These are phyloP conservation scores for Dactylonectria macrodidyma DNA, from an alignment of 2,329 filamentous ascomycete genomes.

Conservation along the genomic window DNA sequence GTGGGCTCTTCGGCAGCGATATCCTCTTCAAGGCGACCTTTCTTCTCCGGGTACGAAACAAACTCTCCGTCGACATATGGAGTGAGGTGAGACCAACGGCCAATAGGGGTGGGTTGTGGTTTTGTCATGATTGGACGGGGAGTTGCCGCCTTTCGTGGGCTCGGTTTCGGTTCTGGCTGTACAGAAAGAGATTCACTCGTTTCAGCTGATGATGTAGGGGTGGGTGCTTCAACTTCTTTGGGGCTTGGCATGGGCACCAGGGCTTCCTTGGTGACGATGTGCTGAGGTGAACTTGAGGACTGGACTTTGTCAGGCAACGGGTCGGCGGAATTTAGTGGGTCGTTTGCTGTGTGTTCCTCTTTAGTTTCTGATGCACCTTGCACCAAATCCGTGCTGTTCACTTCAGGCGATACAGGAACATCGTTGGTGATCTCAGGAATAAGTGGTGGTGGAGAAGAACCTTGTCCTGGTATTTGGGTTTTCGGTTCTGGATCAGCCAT, in stretches of 20 bases:
- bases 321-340: constrained; percentile 16
- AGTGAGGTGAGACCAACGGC: constrained; percentile 57
- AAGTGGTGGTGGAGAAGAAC: constrained; percentile 3
- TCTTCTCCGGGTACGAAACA: constrained; percentile 57
- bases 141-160: constrained; percentile 38
- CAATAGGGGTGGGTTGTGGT: constrained; percentile 50
- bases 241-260: constrained; percentile 36
- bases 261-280: constrained; percentile 26
- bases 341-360: constrained; percentile 23
- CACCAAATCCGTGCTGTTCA: constrained; percentile 9
- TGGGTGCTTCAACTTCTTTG: constrained; percentile 36
- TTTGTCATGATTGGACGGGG: constrained; percentile 36
- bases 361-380: constrained; percentile 13
- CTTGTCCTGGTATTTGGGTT: constrained; percentile 3
- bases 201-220: constrained; percentile 36
- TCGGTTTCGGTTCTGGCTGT: constrained; percentile 41
- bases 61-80: constrained; percentile 59
- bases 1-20: constrained; percentile 49
- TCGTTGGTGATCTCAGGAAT: constrained; percentile 17
- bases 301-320: constrained; percentile 15
- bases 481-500: constrained; percentile 33
- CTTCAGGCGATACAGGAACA: constrained; percentile 15
- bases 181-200: constrained; percentile 36
- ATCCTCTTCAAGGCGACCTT: constrained; percentile 51
- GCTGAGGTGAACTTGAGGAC: constrained; percentile 32